Evolutionary conservation across 257 asterid species (phyloP), one percentile per base, ranked within the genome.

Genomic region (Voacanga thouarsii): DNA sequence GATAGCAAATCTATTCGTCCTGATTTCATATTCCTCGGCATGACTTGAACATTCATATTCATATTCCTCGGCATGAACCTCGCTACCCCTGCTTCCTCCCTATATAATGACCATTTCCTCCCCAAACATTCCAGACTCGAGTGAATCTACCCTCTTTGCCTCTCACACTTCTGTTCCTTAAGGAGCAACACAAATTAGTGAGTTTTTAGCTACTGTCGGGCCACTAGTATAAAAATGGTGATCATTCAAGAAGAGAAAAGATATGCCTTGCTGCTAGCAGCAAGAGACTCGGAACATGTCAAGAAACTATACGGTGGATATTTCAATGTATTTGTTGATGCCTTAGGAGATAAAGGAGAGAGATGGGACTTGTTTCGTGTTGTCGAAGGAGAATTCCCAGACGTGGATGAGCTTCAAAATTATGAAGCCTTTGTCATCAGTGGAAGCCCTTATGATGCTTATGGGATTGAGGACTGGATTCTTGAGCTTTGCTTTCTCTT

Each of bases 401-500:
- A 81, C 5, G 30, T 57, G 28, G 64, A 49, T 50, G 87, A 86
- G 56, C 90, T 90, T 30, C 51, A 78, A 12, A 79, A 67, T 18
- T 91, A 91, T 75, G 85, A 91, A 37, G 97, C 87, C 1, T 91
- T 91, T 75, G 91, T 91, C 37, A 65, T 91, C 12, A 91, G 95
- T 71, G 37, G 37, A 33, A 33, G 37, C 37, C 37, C 37, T 33
- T 33, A 33, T 33, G 37, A 33, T 33, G 37, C 95, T 12, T 86
- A 89, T 81, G 88, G 95, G 3, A 21, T 85, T 64, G 93, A 88
- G 3, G 12, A 56, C 53, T 91, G 97, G 95, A 84, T 91, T 70
- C 85, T 84, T 57, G 33, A 85, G 66, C 95, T 91, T 75, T 87
- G 91, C 74, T 44, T 82, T 77, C 90, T 90, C 28, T 43, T 91